These are phyloP conservation scores for Colletotrichum magnum DNA, from an alignment of 2,329 filamentous ascomycete genomes.

Conservation along the genomic window DNA sequence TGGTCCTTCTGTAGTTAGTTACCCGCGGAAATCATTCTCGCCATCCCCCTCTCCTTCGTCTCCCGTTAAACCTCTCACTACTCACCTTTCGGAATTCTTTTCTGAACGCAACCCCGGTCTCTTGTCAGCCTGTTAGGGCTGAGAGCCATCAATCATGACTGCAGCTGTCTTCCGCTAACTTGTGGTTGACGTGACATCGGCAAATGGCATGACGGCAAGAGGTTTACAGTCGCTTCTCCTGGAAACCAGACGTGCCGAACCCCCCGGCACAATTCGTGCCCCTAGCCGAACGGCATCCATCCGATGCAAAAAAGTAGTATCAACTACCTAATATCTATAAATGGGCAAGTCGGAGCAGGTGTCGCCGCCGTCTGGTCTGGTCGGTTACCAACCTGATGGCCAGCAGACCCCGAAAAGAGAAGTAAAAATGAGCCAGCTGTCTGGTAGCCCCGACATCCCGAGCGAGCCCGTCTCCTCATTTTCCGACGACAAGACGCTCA, in stretches of 20 bases:
- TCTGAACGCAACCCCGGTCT: constrained; percentile 1
- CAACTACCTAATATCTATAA: constrained; percentile 16
- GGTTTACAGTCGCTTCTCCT: background rate
- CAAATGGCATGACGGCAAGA: constrained; percentile 19
- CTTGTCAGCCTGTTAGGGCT: constrained; percentile 33
- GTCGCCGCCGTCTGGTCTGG: background rate
- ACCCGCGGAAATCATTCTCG: no score
- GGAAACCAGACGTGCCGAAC: background rate
- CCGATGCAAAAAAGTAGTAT: background rate
- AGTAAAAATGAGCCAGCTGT: constrained; percentile 26
- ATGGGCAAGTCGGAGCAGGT: background rate
- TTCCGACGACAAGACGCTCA: constrained; percentile 17
- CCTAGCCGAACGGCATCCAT: background rate
- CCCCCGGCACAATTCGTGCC: background rate
- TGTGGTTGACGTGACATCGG: constrained; percentile 16
- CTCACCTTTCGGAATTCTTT: constrained; percentile 5
- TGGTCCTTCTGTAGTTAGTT: no score
- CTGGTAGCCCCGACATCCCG: constrained; percentile 23
- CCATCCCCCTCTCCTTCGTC: background rate
- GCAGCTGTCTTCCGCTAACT: constrained; percentile 28
- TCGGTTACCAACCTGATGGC: constrained; percentile 12
- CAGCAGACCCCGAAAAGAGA: background rate
- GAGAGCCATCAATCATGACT: constrained; percentile 23
- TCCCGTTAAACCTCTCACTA: constrained; percentile 11
- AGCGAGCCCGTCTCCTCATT: constrained; percentile 16